Base-by-base conservation (phyloP, 768 basidiomycete genomes). In the Psilocybe tampanensis region DNA sequence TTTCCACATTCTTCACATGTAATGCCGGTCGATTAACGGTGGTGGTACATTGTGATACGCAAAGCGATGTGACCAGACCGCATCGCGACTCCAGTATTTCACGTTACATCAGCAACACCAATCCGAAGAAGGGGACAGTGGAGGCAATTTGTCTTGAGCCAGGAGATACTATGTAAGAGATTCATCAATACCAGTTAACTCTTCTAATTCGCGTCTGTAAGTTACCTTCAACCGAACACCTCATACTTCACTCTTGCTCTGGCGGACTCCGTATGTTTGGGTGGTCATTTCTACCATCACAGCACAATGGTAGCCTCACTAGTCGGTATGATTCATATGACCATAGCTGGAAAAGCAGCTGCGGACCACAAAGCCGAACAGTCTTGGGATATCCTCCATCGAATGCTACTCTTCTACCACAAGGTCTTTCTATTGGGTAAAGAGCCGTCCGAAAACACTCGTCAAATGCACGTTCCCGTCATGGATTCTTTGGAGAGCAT, bases 211-310 rank as follows among this genome's bases (percentile, higher is more conserved):
- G 22, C 4, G 11, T 44, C 11, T 6, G 12, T 44, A 2, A 69
- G 70, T 22, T 51, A 65, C 15, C 62, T 71, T 62, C 33, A 53
- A 0, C 67, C 70, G 2, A 61, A 62, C 15, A 62, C 49, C 3
- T 33, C 56, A 0, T 66, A 68, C 33, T 34, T 47, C 0, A 64
- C 65, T 1, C 55, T 47, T 15, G 64, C 64, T 0, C 29, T 54
- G 1, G 55, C 57, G 2, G 3, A 60, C 36, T 29, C 64, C 6
- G 62, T 70, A 1, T 67, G 61, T n/a, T 32, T 44, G 15, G 68
- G 69, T 0, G 60, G 64, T 2, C 68, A 70, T 47, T 69, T 58
- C n/a, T n/a, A n/a, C n/a, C n/a, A n/a, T n/a, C n/a, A n/a, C n/a
- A n/a, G n/a, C n/a, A n/a, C n/a, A n/a, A n/a, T n/a, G n/a, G n/a